phyloP scores from a whole-genome alignment of 2,329 filamentous ascomycete species.

The Colletotrichum liriopes region DNA sequence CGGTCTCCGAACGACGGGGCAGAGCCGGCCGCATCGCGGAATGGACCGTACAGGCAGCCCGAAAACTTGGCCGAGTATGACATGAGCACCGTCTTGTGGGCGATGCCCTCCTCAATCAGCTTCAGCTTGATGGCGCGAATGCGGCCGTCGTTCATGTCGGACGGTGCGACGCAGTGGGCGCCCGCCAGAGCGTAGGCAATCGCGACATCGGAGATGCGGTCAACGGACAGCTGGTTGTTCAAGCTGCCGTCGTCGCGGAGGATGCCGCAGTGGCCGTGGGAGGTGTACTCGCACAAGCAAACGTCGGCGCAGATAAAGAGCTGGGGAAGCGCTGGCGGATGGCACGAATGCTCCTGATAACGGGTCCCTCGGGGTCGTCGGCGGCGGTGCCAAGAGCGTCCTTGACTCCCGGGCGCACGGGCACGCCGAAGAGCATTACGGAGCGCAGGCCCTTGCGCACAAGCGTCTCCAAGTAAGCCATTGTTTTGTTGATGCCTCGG shows the following conservation, averaged over 20 bases:
- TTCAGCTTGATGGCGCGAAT: conserved; percentile 98
- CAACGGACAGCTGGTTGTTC: conserved; percentile 94
- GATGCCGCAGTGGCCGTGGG: conserved; percentile 97
- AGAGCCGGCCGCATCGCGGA: conserved; percentile 95
- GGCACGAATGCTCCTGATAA: conserved; percentile 88
- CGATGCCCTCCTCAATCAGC: conserved; percentile 93
- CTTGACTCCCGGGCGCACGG: conserved; percentile 84
- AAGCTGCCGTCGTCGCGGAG: conserved; percentile 92
- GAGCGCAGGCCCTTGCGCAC: conserved; percentile 91
- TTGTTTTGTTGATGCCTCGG: conserved; percentile 87
- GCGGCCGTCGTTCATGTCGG: conserved; percentile 98
- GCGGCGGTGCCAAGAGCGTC: conserved; percentile 93
- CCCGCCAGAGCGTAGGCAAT: conserved; percentile 95
- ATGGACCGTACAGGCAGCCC: conserved; percentile 95
- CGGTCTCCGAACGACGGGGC: conserved; percentile 93
- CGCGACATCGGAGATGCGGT: conserved; percentile 97
- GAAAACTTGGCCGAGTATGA: conserved; percentile 99
- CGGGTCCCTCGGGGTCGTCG: conserved; percentile 93
- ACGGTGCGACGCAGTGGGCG: conserved; percentile 96
- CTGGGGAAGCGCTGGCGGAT: conserved; percentile 86
- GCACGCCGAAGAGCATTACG: conserved; percentile 96
- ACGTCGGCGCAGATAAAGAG: conserved; percentile 95
- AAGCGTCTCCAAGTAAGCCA: conserved; percentile 88
- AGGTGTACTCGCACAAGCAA: conserved; percentile 98
- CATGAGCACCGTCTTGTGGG: conserved; percentile 94